Evolutionary conservation across 2,329 filamentous ascomycete genomes (phyloP).

Genomic region (Ustulina deusta): DNA sequence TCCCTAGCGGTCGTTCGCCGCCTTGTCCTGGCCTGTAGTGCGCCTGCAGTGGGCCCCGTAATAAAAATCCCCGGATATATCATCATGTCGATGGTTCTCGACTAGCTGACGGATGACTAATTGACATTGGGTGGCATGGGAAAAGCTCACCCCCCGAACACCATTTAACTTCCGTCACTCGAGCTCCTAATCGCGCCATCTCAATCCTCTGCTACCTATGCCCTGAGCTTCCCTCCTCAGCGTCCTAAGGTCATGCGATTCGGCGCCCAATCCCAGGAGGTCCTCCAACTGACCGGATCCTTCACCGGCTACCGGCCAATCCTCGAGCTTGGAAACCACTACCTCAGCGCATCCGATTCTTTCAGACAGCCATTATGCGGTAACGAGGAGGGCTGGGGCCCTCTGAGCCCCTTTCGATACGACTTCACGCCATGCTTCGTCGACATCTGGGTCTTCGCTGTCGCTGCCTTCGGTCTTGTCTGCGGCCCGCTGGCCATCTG

Average conservation of each 20-base stretch:
- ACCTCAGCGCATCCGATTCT: constrained; percentile 65
- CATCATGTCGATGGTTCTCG: constrained; percentile 32
- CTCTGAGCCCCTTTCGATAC: constrained; percentile 85
- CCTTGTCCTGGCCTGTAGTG: background rate
- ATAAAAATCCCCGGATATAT: constrained; percentile 30
- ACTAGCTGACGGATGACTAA: constrained; percentile 33
- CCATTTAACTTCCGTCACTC: constrained; percentile 44
- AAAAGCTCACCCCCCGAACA: constrained; percentile 16
- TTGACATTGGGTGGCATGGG: constrained; percentile 22
- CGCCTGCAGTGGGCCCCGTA: constrained; percentile 5
- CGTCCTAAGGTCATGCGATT: constrained; percentile 54
- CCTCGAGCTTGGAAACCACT: constrained; percentile 66
- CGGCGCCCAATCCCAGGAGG: constrained; percentile 58
- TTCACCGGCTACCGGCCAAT: constrained; percentile 68
- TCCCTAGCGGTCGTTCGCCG: constrained; percentile 8
- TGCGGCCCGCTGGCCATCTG: constrained; percentile 82
- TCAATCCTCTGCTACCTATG: constrained; percentile 48
- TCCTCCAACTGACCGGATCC: constrained; percentile 68
- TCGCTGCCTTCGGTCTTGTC: constrained; percentile 83
- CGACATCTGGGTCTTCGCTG: constrained; percentile 85
- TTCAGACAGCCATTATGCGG: constrained; percentile 81
- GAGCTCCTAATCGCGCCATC: constrained; percentile 48
- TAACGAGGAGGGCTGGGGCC: constrained; percentile 95
- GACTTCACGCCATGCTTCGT: constrained; percentile 99
- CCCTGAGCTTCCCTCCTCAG: constrained; percentile 40